phyloP scores from a whole-genome alignment of 139 green algal species.

The Chlorella vulgaris region DNA sequence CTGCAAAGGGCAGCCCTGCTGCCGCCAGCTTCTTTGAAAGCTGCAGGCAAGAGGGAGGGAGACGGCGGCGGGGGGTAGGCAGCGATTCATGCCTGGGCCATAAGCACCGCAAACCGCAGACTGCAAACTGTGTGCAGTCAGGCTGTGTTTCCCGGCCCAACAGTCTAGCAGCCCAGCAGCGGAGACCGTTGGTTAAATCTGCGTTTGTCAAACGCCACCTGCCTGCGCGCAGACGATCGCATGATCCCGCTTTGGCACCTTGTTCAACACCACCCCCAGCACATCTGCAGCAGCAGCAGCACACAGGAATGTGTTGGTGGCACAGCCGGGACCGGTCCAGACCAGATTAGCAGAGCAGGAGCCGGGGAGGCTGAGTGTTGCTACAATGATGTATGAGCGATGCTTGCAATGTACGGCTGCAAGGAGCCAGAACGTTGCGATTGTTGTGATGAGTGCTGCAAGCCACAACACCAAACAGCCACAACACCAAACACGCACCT shows the following conservation, averaged over 20 bases:
- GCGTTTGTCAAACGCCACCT: background rate
- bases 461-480: background rate
- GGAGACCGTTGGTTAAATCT: no score
- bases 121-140: background rate
- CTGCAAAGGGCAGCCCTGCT: constrained; percentile 60
- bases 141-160: background rate
- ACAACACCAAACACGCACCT: background rate
- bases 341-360: no score
- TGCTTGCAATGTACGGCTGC: no score
- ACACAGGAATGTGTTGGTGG: no score
- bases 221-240: constrained; percentile 39
- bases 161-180: no score
- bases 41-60: background rate
- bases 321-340: no score
- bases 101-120: background rate
- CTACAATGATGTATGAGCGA: no score
- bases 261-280: constrained; percentile 71
- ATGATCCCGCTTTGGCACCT: constrained; percentile 44
- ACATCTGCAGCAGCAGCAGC: constrained; percentile 48
- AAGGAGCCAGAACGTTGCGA: no score
- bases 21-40: constrained; percentile 29
- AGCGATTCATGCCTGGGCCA: background rate
- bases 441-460: no score
- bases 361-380: no score
- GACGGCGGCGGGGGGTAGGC: background rate